phyloP scores from a whole-genome alignment of 106 monocot genomes.

The Phalaenopsis aphrodite region DNA sequence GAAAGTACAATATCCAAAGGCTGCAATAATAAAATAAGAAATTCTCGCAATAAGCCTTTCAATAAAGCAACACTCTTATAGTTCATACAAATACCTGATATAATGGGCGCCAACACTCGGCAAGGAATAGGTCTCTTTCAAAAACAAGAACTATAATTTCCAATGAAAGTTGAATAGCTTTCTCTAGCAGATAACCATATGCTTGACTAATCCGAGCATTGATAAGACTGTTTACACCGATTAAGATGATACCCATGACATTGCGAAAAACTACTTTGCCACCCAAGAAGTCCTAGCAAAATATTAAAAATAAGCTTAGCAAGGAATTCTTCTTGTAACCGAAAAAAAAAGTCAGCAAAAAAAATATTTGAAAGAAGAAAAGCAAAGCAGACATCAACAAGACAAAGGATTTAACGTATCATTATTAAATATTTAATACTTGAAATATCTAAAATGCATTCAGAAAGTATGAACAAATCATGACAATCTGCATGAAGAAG shows the following conservation, averaged over 20 bases:
- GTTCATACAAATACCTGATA: constrained; percentile 57
- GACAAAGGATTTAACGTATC: background rate
- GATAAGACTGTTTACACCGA: constrained; percentile 63
- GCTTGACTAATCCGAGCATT: constrained; percentile 58
- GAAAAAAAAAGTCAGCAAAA: background rate
- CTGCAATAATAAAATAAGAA: constrained; percentile 32
- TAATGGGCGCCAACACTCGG: constrained; percentile 85
- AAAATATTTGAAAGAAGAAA: background rate
- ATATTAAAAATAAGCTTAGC: background rate
- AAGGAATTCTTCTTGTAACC: background rate
- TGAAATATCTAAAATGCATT: too few species aligned
- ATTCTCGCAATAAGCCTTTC: constrained; percentile 5
- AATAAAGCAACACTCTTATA: constrained; percentile 1
- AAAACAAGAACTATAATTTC: constrained; percentile 77
- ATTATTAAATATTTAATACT: too few species aligned
- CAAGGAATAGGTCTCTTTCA: constrained; percentile 68
- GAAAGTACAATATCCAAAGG: constrained; percentile 81
- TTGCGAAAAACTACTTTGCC: constrained; percentile 76
- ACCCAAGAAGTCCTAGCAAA: constrained; percentile 87
- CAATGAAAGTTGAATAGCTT: constrained; percentile 66
- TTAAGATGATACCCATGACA: constrained; percentile 75
- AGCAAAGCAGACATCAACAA: background rate
- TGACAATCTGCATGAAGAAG: too few species aligned
- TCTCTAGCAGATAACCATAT: constrained; percentile 68
- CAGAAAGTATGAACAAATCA: too few species aligned